phyloP scores from a whole-genome alignment of 768 basidiomycete species.

The Sutorius australiensis region DNA sequence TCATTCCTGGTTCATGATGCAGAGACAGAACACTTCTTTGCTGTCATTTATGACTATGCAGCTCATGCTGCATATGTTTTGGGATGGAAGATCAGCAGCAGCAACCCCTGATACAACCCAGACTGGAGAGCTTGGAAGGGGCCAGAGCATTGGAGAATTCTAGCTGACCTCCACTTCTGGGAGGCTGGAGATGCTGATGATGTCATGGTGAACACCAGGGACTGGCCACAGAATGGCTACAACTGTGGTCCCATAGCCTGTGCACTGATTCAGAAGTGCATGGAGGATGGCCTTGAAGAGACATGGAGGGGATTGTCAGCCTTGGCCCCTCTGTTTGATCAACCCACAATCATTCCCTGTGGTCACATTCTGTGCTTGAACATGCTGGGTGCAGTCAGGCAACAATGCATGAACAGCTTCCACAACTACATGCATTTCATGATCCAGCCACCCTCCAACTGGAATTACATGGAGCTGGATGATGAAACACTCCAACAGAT shows the following conservation, averaged over 20 bases:
- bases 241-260: background rate
- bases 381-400: background rate
- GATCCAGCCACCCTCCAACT: too few species aligned
- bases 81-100: background rate
- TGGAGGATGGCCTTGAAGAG: background rate
- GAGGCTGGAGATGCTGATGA: background rate
- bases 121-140: conserved; percentile 1
- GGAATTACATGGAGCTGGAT: too few species aligned
- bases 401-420: background rate
- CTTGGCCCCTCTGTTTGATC: background rate
- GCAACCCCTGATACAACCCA: background rate
- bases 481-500: too few species aligned
- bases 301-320: background rate
- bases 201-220: background rate
- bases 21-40: background rate
- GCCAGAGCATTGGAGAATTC: background rate
- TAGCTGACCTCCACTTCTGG: conserved; percentile 1
- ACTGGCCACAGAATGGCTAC: background rate
- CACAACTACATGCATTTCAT: background rate
- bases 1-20: background rate
- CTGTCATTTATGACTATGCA: background rate
- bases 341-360: background rate
- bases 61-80: background rate
- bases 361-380: background rate
- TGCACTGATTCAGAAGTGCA: background rate